These are phyloP conservation scores for Terana coerulea DNA, from an alignment of 768 basidiomycete species.

Conservation along the genomic window DNA sequence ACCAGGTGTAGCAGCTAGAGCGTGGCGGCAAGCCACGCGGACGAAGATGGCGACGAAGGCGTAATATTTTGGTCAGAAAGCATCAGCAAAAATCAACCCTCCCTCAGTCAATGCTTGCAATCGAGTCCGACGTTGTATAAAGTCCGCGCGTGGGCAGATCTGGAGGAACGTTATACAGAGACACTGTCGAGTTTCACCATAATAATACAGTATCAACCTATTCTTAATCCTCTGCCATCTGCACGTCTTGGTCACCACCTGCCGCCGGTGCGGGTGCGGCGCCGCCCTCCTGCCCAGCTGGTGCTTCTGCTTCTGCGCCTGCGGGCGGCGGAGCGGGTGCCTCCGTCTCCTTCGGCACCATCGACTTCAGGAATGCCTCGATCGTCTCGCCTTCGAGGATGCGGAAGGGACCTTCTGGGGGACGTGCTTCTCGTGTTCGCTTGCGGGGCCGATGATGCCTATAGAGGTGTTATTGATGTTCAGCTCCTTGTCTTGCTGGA, in stretches of 20 bases:
- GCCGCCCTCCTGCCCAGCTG: conserved; percentile 59
- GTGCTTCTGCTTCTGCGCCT: conserved; percentile 34
- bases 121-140: conserved; percentile 1
- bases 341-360: conserved; percentile 66
- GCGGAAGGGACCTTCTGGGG: conserved; percentile 65
- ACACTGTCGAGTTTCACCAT: conserved; percentile 1
- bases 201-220: conserved; percentile 3
- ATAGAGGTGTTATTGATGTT: conserved; percentile 92
- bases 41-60: conserved; percentile 9
- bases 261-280: conserved; percentile 29
- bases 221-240: conserved; percentile 64
- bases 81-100: background rate
- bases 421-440: conserved; percentile 50
- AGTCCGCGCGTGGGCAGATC: background rate
- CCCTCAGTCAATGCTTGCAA: conserved; percentile 11
- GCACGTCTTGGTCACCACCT: conserved; percentile 70
- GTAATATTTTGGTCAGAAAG: background rate
- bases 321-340: conserved; percentile 34
- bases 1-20: conserved; percentile 61
- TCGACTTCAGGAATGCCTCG: conserved; percentile 67
- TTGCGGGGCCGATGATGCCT: conserved; percentile 81
- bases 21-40: conserved; percentile 46
- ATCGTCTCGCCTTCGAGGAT: conserved; percentile 85
- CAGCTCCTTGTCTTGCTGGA: conserved; percentile 98
- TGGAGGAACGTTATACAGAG: background rate